phyloP scores from a whole-genome alignment of 2,329 filamentous ascomycete genomes.

The Leptodontidium sp. region DNA sequence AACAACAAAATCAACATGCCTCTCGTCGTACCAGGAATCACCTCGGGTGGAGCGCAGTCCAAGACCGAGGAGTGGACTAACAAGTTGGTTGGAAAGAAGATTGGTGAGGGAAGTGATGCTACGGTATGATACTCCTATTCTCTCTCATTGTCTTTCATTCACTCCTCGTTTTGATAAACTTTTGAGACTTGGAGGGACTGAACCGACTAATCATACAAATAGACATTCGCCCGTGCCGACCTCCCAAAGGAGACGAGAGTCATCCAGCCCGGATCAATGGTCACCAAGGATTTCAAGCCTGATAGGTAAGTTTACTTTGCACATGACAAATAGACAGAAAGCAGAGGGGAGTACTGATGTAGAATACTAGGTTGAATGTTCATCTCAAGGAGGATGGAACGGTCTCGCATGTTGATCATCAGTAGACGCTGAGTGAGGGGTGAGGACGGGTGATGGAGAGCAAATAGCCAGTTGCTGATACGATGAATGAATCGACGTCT shows the following conservation, averaged over 20 bases:
- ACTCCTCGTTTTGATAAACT: no score
- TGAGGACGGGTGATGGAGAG: neutral
- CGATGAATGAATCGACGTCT: slow-evolving; percentile 28
- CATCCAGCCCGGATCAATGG: slow-evolving; percentile 63
- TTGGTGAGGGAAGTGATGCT: slow-evolving; percentile 61
- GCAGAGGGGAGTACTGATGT: slow-evolving; percentile 9
- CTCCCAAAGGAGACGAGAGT: slow-evolving; percentile 64
- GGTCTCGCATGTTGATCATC: slow-evolving; percentile 64
- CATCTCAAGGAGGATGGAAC: slow-evolving; percentile 67
- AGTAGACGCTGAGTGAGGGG: slow-evolving; percentile 34
- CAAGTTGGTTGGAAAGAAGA: slow-evolving; percentile 70
- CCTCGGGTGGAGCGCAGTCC: slow-evolving; percentile 46
- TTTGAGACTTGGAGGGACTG: no score
- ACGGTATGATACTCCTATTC: slow-evolving; percentile 54
- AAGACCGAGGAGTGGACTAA: slow-evolving; percentile 66
- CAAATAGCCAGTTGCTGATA: neutral
- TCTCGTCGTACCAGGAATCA: slow-evolving; percentile 69
- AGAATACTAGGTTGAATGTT: slow-evolving; percentile 62
- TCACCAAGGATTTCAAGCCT: slow-evolving; percentile 63
- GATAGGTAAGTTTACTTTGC: slow-evolving; percentile 40
- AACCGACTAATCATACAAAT: slow-evolving; percentile 5
- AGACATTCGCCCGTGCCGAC: slow-evolving; percentile 69
- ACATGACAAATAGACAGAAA: no score
- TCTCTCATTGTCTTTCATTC: no score
- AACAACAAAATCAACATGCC: slow-evolving; percentile 59